These are phyloP conservation scores for Coniosporium tulheliwenetii DNA, from an alignment of 2,329 filamentous ascomycete genomes.

Conservation along the genomic window DNA sequence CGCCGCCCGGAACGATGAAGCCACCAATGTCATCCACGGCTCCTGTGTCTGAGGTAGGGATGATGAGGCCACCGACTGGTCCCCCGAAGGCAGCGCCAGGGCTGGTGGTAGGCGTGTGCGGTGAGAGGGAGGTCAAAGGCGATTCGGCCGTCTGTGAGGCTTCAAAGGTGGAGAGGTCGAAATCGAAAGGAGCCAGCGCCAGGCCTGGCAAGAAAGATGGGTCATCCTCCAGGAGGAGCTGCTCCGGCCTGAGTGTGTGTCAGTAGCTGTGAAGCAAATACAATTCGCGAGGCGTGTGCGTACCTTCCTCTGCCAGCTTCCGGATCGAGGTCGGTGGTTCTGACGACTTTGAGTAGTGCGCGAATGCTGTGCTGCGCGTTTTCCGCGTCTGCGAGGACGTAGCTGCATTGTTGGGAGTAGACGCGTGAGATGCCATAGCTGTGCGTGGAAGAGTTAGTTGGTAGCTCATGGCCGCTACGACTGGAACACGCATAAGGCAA, in stretches of 20 bases:
- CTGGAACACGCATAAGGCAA: neutral
- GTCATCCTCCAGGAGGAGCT: constrained; percentile 68
- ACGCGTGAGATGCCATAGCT: constrained; percentile 71
- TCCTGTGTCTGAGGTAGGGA: constrained; percentile 34
- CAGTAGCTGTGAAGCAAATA: neutral
- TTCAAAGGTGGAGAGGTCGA: constrained; percentile 33
- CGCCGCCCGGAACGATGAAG: constrained; percentile 25
- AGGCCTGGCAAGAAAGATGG: constrained; percentile 61
- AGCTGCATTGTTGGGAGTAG: constrained; percentile 73
- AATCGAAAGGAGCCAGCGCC: constrained; percentile 42
- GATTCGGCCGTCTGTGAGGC: constrained; percentile 18
- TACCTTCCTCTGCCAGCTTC: constrained; percentile 60
- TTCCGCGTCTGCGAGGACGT: constrained; percentile 68
- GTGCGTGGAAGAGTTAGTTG: neutral
- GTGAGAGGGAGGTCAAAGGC: constrained; percentile 19
- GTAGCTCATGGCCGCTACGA: neutral
- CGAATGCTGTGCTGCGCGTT: constrained; percentile 60
- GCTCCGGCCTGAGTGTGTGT: constrained; percentile 43
- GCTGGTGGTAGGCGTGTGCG: constrained; percentile 17
- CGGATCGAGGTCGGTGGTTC: constrained; percentile 48
- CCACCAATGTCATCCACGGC: constrained; percentile 18
- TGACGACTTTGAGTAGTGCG: constrained; percentile 44
- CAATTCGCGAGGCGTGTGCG: constrained; percentile 8
- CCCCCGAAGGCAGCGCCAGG: constrained; percentile 7
- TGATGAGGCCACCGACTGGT: constrained; percentile 26